phyloP scores from a whole-genome alignment of 306 rosid genomes.

The Quercus mongolica region DNA sequence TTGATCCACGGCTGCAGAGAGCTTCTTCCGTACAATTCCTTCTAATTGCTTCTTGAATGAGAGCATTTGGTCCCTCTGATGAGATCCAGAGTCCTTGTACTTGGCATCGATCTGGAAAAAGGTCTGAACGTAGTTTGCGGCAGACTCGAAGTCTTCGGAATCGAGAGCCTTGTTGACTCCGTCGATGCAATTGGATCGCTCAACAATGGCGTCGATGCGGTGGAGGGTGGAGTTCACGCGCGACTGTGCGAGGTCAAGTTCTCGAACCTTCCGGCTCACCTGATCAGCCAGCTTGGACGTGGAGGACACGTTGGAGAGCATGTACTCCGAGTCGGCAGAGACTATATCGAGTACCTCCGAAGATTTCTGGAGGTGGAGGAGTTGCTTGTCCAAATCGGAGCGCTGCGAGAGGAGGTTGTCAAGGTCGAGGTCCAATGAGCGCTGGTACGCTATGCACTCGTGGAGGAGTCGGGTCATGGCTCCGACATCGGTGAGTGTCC shows the following conservation, averaged over 20 bases:
- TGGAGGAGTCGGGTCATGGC: conserved; percentile 65
- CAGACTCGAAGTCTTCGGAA: conserved; percentile 64
- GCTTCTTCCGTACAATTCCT: conserved; percentile 74
- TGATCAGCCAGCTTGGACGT: conserved; percentile 54
- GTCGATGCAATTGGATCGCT: conserved; percentile 70
- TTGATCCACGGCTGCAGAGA: conserved; percentile 68
- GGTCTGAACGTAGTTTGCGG: conserved; percentile 53
- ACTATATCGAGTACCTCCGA: conserved; percentile 72
- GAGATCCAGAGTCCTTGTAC: conserved; percentile 66
- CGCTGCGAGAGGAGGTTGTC: conserved; percentile 76
- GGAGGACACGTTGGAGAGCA: conserved; percentile 43
- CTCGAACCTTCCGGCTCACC: conserved; percentile 73
- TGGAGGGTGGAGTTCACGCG: conserved; percentile 73
- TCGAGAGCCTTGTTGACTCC: conserved; percentile 68
- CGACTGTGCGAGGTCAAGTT: conserved; percentile 89
- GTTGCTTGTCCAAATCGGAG: conserved; percentile 71
- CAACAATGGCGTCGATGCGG: conserved; percentile 82
- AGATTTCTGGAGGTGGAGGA: conserved; percentile 59
- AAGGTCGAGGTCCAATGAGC: conserved; percentile 58
- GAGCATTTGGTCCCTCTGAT: conserved; percentile 69
- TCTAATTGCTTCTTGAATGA: conserved; percentile 65
- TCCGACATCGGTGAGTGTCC: conserved; percentile 47
- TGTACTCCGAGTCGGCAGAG: conserved; percentile 58
- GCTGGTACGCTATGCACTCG: conserved; percentile 59
- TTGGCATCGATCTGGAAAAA: conserved; percentile 69